Conservation (phyloP, 208 protist species). For the Leishmania gerbilli region DNA sequence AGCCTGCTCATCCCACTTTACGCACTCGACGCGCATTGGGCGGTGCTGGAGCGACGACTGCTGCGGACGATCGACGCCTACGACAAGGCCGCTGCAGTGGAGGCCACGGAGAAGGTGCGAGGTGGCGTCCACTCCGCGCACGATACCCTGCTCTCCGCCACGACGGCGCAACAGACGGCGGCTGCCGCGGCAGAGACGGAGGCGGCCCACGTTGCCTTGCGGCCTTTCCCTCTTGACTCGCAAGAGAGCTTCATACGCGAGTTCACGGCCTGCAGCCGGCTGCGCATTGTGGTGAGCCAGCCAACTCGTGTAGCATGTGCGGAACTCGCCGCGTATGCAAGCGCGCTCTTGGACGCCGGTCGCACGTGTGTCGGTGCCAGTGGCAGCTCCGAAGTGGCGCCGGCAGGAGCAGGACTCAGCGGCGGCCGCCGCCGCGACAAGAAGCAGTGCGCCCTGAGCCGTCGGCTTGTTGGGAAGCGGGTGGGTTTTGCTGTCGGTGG, state of each 20-base stretch:
- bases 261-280: constrained; percentile 48
- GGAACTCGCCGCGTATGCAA: constrained; percentile 55
- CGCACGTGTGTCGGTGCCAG: not conserved
- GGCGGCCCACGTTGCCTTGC: not conserved
- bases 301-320: constrained; percentile 80
- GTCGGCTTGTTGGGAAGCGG: constrained; percentile 42
- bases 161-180: not conserved
- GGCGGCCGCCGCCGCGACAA: not conserved
- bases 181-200: not conserved
- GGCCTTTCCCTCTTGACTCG: constrained; percentile 21
- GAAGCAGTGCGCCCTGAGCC: not conserved
- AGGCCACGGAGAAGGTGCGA: not conserved
- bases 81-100: not conserved
- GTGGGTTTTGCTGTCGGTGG: constrained; percentile 81
- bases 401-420: not conserved
- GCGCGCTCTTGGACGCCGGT: constrained; percentile 26
- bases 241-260: constrained; percentile 34
- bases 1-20: constrained; percentile 70
- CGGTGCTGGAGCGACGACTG: constrained; percentile 33
- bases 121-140: not conserved
- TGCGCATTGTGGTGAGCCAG: constrained; percentile 83
- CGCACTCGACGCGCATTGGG: constrained; percentile 75
- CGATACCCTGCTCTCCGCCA: no score
- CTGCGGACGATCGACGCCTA: constrained; percentile 27
- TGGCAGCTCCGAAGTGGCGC: not conserved